Evolutionary conservation across 768 basidiomycete species (phyloP).

Genomic region (Asterophora parasitica): DNA sequence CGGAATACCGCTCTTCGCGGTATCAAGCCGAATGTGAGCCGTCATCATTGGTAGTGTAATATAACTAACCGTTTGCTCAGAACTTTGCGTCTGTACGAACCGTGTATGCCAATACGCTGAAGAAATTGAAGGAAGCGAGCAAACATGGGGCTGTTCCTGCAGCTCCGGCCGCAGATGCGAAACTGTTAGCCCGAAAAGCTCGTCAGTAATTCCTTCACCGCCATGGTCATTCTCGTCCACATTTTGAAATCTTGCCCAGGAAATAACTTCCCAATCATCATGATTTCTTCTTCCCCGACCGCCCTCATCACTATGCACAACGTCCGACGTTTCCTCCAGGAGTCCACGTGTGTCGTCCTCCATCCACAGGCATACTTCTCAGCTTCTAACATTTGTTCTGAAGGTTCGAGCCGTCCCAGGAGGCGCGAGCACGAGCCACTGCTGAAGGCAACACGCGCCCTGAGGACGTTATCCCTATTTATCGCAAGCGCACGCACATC

Average conservation of each 20-base stretch:
- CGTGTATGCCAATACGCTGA: constrained; percentile 71
- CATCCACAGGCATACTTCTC: not conserved
- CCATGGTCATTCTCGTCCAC: not conserved
- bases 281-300: constrained; percentile 94
- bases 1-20: constrained; percentile 82
- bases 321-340: constrained; percentile 89
- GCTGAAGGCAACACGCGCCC: constrained; percentile 68
- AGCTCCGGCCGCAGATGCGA: constrained; percentile 39
- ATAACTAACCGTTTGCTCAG: constrained; percentile 33
- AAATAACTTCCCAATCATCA: constrained; percentile 88
- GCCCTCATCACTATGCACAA: constrained; percentile 98
- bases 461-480: constrained; percentile 85
- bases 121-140: constrained; percentile 66
- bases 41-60: not conserved
- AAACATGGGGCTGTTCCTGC: constrained; percentile 40
- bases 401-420: constrained; percentile 73
- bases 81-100: constrained; percentile 73
- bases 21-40: constrained; percentile 72
- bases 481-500: constrained; percentile 74
- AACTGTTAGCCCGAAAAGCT: constrained; percentile 64
- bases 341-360: constrained; percentile 55
- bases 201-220: constrained; percentile 37
- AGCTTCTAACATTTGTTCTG: not conserved
- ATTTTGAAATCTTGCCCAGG: constrained; percentile 31
- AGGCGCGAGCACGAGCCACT: constrained; percentile 63